Conservation (phyloP, 1,284 basidiomycete genomes). For the Afroboletus lepidellus region DNA sequence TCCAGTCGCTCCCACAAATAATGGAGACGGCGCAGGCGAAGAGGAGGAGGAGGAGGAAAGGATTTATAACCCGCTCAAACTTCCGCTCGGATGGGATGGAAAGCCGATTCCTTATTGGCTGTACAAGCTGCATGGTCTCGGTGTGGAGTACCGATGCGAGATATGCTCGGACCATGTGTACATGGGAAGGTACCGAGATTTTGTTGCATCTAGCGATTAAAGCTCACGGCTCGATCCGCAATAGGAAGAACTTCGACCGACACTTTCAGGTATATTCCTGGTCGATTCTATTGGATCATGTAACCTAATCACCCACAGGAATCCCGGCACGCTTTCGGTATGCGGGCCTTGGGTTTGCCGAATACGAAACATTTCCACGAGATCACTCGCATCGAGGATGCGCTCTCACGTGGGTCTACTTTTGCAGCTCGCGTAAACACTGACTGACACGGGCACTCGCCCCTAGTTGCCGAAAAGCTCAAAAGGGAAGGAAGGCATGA, state of each 20-base stretch:
- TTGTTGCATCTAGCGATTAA: not conserved
- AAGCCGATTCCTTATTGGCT: constrained; percentile 99
- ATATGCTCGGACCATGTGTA: constrained; percentile 96
- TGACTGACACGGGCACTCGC: not conserved
- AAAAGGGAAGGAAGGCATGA: constrained; percentile 93
- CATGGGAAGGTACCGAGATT: constrained; percentile 75
- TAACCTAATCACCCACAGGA: constrained; percentile 53
- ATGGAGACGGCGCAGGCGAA: constrained; percentile 53
- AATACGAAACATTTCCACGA: constrained; percentile 99
- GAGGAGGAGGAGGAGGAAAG: constrained; percentile 93
- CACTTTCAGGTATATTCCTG: constrained; percentile 71
- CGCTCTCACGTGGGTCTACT: constrained; percentile 74
- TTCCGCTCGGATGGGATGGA: constrained; percentile 97
- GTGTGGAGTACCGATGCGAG: constrained; percentile 97
- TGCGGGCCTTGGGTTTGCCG: constrained; percentile 95
- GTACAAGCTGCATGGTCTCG: constrained; percentile 96
- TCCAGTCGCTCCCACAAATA: constrained; percentile 53
- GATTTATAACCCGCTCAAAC: constrained; percentile 96
- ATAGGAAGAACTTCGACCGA: constrained; percentile 89
- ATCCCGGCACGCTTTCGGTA: constrained; percentile 95
- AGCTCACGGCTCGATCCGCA: constrained; percentile 14
- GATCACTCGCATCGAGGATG: constrained; percentile 96
- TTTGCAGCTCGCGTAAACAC: constrained; percentile 4
- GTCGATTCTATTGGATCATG: constrained; percentile 5
- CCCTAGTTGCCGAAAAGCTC: constrained; percentile 88